Conservation (phyloP, 768 basidiomycete species). For the Boletus reticuloceps region DNA sequence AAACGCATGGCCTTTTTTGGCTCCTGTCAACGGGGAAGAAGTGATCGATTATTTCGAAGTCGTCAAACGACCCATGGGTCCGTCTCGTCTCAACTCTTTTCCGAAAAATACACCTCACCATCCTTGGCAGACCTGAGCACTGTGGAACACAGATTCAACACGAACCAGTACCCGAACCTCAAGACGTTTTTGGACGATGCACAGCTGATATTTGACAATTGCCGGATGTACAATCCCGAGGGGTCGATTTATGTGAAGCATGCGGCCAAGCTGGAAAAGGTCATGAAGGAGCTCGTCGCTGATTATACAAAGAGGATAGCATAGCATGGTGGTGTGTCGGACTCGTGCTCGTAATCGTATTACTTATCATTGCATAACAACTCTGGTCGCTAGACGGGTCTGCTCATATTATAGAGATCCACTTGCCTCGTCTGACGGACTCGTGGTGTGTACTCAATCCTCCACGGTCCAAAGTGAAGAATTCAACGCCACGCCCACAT, state of each 20-base stretch:
- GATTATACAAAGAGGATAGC: slow-evolving; percentile 24
- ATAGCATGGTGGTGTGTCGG: slow-evolving; percentile 8
- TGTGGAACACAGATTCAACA: slow-evolving; percentile 88
- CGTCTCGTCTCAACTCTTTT: slow-evolving; percentile 23
- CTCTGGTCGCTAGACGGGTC: background rate
- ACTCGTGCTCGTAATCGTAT: background rate
- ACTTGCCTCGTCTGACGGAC: too few relatives aligned
- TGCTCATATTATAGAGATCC: background rate
- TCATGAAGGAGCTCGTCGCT: slow-evolving; percentile 54
- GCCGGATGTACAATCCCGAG: slow-evolving; percentile 83
- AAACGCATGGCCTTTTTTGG: slow-evolving; percentile 83
- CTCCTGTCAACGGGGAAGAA: slow-evolving; percentile 75
- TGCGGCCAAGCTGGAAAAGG: slow-evolving; percentile 81
- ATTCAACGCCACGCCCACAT: too few relatives aligned
- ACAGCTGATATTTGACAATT: slow-evolving; percentile 86
- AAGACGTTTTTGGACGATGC: slow-evolving; percentile 78
- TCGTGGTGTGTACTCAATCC: too few relatives aligned
- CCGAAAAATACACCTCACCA: background rate
- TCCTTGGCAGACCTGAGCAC: slow-evolving; percentile 67
- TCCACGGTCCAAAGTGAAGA: too few relatives aligned
- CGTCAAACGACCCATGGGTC: slow-evolving; percentile 91
- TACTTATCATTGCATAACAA: background rate
- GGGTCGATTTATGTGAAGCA: slow-evolving; percentile 77
- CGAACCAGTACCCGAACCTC: slow-evolving; percentile 76
- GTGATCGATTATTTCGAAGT: slow-evolving; percentile 90